A percentile compares a stretch with the other conserved stretches of the same genome.
Conservation (phyloP, 2,329 filamentous ascomycete genomes). For the Chaetomium olivaceum region DNA sequence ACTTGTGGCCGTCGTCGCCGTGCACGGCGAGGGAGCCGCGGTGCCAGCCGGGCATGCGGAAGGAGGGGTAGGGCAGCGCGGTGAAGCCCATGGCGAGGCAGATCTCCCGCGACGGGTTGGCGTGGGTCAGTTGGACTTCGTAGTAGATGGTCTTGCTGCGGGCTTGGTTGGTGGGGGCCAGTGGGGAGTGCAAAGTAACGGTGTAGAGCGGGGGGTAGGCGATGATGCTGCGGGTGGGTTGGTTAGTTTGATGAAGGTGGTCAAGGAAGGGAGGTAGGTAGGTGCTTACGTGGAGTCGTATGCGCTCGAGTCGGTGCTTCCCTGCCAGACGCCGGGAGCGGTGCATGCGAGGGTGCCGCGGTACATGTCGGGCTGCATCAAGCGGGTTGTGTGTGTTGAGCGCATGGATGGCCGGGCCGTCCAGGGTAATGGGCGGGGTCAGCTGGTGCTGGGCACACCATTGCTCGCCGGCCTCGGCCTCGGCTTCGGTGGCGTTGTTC, state of each 20-base stretch:
- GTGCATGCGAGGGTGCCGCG: slow-evolving; percentile 49
- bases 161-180: slow-evolving; percentile 41
- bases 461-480: slow-evolving; percentile 63
- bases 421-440: slow-evolving; percentile 52
- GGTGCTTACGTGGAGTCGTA: slow-evolving; percentile 46
- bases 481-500: slow-evolving; percentile 66
- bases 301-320: slow-evolving; percentile 43
- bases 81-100: slow-evolving; percentile 67
- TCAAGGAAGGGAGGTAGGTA: no score
- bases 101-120: slow-evolving; percentile 46
- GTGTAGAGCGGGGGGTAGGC: slow-evolving; percentile 70
- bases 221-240: slow-evolving; percentile 49
- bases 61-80: slow-evolving; percentile 74
- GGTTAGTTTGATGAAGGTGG: neutral
- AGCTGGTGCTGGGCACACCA: slow-evolving; percentile 68
- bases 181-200: slow-evolving; percentile 58
- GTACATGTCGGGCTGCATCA: slow-evolving; percentile 53
- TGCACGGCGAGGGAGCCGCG: slow-evolving; percentile 74
- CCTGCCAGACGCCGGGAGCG: slow-evolving; percentile 55
- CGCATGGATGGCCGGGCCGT: slow-evolving; percentile 48
- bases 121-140: slow-evolving; percentile 59
- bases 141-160: slow-evolving; percentile 64
- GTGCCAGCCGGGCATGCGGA: slow-evolving; percentile 80
- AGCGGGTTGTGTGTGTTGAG: slow-evolving; percentile 55
- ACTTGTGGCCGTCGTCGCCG: slow-evolving; percentile 75